Percentiles rank a stretch among this genome's conserved stretches.
phyloP scores from a whole-genome alignment of 2,329 filamentous ascomycete genomes.

The Phaeosphaeria sp. region DNA sequence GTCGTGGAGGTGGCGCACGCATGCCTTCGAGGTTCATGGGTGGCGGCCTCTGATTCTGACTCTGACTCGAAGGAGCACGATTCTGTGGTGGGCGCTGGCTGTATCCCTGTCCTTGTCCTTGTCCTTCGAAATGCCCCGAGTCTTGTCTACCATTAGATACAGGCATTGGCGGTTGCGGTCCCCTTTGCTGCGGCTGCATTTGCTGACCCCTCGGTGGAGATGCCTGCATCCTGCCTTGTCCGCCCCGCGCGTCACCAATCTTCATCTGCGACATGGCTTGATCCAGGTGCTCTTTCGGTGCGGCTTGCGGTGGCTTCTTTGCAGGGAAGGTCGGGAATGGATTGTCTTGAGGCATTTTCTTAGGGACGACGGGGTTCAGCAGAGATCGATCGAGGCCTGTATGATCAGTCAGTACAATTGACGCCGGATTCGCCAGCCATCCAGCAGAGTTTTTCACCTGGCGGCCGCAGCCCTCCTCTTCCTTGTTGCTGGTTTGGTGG shows the following conservation, averaged over 20 bases:
- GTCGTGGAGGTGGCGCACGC: conserved; percentile 21
- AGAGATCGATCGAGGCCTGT: conserved; percentile 42
- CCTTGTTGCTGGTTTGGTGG: conserved; percentile 28
- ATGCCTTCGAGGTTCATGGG: conserved; percentile 28
- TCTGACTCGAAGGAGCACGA: conserved; percentile 30
- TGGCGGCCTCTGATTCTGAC: conserved; percentile 32
- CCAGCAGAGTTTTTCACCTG: conserved; percentile 30
- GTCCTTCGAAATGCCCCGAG: conserved; percentile 43
- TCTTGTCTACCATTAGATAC: conserved; percentile 38
- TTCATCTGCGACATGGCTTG: conserved; percentile 47
- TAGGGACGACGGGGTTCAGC: conserved; percentile 36
- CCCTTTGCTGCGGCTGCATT: conserved; percentile 31
- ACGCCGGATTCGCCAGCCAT: neutral
- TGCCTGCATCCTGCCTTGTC: conserved; percentile 22
- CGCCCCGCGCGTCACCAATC: conserved; percentile 27
- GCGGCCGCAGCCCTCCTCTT: conserved; percentile 33
- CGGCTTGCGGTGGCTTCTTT: conserved; percentile 26
- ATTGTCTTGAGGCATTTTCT: conserved; percentile 50
- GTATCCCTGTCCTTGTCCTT: conserved; percentile 17
- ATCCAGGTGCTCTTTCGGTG: conserved; percentile 31
- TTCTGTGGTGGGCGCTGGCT: conserved; percentile 34
- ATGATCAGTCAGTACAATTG: conserved; percentile 9
- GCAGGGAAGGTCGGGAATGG: conserved; percentile 57
- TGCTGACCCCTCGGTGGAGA: conserved; percentile 29
- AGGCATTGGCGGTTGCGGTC: conserved; percentile 26